A percentile compares a stretch with the other conserved stretches of the same genome.
Evolutionary conservation across 768 basidiomycete genomes (phyloP).

Genomic region (Sarcomyxa edulis): DNA sequence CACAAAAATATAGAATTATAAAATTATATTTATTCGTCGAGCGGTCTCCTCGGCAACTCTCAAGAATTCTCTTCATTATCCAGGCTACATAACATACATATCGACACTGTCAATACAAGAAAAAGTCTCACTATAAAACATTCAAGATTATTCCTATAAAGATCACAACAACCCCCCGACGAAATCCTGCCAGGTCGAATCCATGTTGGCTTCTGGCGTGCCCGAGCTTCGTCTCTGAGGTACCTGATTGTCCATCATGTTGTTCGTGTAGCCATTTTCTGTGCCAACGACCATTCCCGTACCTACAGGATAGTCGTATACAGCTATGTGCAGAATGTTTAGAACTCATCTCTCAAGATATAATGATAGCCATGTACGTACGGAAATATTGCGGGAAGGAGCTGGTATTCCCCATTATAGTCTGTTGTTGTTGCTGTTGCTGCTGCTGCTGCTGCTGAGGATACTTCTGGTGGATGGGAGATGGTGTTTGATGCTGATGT

Average conservation of each 20-base stretch:
- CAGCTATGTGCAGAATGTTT: constrained; percentile 6
- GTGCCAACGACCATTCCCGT: constrained; percentile 8
- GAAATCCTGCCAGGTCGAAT: constrained; percentile 61
- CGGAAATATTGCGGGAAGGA: constrained; percentile 66
- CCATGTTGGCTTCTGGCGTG: constrained; percentile 59
- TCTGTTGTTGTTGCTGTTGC: constrained; percentile 14
- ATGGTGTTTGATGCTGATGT: constrained; percentile 14
- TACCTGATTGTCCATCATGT: constrained; percentile 36
- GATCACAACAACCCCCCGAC: constrained; percentile 40
- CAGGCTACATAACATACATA: too few relatives aligned
- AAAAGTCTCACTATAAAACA: neutral
- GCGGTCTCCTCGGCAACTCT: too few relatives aligned
- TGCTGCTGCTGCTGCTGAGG: constrained; percentile 17
- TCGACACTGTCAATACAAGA: constrained; percentile 1
- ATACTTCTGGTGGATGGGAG: constrained; percentile 6
- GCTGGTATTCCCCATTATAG: constrained; percentile 10
- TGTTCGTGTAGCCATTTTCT: constrained; percentile 18
- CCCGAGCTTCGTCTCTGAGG: constrained; percentile 41
- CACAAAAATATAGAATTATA: too few relatives aligned
- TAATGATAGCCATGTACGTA: constrained; percentile 79
- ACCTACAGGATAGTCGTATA: constrained; percentile 6
- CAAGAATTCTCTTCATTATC: too few relatives aligned
- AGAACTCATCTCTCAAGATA: constrained; percentile 17
- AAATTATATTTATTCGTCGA: too few relatives aligned
- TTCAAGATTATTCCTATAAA: constrained; percentile 20